Evolutionary conservation across 2,329 filamentous ascomycete species (phyloP).

Genomic region (Purpureocillium takamizusanense): DNA sequence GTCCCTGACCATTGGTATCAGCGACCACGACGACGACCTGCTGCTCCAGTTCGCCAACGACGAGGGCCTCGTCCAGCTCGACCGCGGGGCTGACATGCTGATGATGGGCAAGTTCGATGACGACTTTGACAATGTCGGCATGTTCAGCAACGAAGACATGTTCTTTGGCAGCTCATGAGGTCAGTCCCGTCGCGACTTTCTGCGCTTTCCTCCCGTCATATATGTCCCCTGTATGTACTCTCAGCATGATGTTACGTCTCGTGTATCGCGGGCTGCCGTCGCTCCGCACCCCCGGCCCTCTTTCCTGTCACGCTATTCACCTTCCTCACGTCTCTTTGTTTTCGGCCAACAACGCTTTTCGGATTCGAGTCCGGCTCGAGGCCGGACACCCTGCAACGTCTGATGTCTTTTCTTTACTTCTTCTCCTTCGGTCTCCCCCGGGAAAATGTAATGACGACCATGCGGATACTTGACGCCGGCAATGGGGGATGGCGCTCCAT

Average conservation of each 20-base stretch:
- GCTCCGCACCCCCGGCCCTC: background rate
- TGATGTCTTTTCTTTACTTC: background rate
- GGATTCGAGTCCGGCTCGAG: too few species aligned
- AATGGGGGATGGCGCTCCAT: too few species aligned
- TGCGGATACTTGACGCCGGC: background rate
- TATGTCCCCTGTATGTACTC: background rate
- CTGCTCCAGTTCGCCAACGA: slow-evolving; percentile 32
- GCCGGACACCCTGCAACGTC: too few species aligned
- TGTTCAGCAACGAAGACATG: slow-evolving; percentile 44
- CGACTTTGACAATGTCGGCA: slow-evolving; percentile 39
- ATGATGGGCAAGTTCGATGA: slow-evolving; percentile 47
- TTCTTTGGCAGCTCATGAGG: slow-evolving; percentile 33
- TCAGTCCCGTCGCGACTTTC: background rate
- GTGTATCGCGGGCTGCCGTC: slow-evolving; percentile 5
- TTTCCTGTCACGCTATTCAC: background rate
- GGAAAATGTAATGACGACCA: slow-evolving; percentile 2
- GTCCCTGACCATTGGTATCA: slow-evolving; percentile 22
- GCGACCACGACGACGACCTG: slow-evolving; percentile 35
- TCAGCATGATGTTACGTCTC: slow-evolving; percentile 4
- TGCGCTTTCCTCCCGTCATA: slow-evolving; percentile 1
- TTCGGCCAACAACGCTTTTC: background rate
- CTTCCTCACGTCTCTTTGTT: background rate
- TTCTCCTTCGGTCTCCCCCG: background rate
- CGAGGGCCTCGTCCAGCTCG: slow-evolving; percentile 31
- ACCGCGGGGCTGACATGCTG: slow-evolving; percentile 37